Evolutionary conservation across 129 eudicot species (phyloP), one percentile per base, ranked within the genome.

Genomic region (Pittosporum tobira): DNA sequence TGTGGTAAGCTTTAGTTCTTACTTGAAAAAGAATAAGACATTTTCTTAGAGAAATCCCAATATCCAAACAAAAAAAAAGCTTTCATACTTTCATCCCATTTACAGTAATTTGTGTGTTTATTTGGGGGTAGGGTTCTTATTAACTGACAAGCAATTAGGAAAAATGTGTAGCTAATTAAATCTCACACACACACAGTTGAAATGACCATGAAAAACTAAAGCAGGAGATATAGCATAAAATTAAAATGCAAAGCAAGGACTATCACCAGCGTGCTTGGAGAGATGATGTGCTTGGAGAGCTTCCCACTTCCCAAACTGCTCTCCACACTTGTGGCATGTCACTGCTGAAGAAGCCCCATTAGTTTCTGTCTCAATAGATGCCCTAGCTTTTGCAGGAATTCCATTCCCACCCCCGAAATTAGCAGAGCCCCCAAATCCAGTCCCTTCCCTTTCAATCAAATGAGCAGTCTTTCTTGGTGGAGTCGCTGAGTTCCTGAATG

Each of bases 311-410:
- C 69, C 65, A 68, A 85, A 89, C 49, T 75, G 82, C 63, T 79
- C 88, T 22, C 85, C 91, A 56, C 97, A 84, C 64, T 89, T 89
- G 67, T 85, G 95, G 61, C 97, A 89, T n/a, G 70, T 53, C 26
- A 76, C 77, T 19, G 69, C 76, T n/a, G n/a, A n/a, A 56, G 73
- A 62, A 43, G 26, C 10, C 60, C 77, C 80, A 31, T 67, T 71
- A 53, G 66, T 47, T 10, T 83, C 93, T 30, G 52, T 74, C 60
- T 70, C 93, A 62, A 71, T 28, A 23, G 84, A 74, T 23, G 48
- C 45, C 48, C 76, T 81, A 9, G 69, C 79, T 45, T 40, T 40
- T 9, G 57, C 40, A 27, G 62, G 21, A 36, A 20, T 14, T 4
- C 77, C 78, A 67, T 38, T 47, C 22, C 61, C 77, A 5, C 59